phyloP scores from a whole-genome alignment of 2,329 filamentous ascomycete species.

The Blastomyces emzantsi region DNA sequence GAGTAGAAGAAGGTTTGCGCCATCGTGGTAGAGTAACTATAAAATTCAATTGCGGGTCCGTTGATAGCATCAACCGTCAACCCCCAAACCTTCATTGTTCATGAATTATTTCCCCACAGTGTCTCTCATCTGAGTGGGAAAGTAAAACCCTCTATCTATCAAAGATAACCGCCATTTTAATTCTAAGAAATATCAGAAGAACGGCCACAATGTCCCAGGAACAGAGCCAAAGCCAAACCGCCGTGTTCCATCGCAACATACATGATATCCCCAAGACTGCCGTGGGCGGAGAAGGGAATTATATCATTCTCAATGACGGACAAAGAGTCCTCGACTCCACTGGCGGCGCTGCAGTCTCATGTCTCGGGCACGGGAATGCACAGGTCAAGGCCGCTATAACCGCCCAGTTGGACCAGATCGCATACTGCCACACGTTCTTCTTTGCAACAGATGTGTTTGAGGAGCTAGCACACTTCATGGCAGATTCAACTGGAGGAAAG shows the following conservation, averaged over 20 bases:
- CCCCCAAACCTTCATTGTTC: neutral
- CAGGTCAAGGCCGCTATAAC: slow-evolving; percentile 53
- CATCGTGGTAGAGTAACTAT: no score
- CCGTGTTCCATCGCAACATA: slow-evolving; percentile 47
- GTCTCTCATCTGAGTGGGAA: neutral
- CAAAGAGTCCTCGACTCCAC: slow-evolving; percentile 61
- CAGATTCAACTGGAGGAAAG: slow-evolving; percentile 43
- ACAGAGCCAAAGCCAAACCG: slow-evolving; percentile 11
- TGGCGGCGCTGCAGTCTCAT: slow-evolving; percentile 62
- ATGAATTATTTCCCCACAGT: neutral
- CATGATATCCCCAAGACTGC: slow-evolving; percentile 41
- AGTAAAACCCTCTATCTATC: neutral
- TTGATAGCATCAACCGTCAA: neutral
- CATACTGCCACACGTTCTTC: slow-evolving; percentile 52
- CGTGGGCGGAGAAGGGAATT: slow-evolving; percentile 42
- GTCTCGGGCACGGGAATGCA: slow-evolving; percentile 57
- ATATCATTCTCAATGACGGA: slow-evolving; percentile 47
- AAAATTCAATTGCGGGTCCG: no score
- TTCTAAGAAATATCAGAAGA: neutral
- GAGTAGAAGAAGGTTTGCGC: no score
- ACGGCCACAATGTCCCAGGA: neutral
- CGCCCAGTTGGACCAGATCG: slow-evolving; percentile 49
- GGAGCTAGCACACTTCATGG: slow-evolving; percentile 43
- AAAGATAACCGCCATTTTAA: neutral
- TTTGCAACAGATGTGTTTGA: slow-evolving; percentile 49